These are phyloP conservation scores for Kodamaea alishanica DNA, from an alignment of 1,139 yeast species.

Conservation along the genomic window DNA sequence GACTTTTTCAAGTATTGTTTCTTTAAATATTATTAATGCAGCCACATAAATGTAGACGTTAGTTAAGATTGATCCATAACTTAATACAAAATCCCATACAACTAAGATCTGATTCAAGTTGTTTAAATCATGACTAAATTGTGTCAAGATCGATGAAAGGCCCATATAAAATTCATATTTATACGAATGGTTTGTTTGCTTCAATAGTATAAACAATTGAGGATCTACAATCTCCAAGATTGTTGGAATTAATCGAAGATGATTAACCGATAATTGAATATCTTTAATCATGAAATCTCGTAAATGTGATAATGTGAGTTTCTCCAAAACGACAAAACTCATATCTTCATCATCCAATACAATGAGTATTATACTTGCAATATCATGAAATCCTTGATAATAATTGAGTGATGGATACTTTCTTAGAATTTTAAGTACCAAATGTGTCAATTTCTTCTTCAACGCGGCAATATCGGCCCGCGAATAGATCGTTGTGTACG, in stretches of 20 bases:
- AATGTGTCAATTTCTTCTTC: constrained; percentile 39
- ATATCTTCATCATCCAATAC: constrained; percentile 41
- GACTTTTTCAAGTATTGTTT: constrained; percentile 32
- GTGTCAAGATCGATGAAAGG: constrained; percentile 70
- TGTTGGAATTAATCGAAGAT: constrained; percentile 62
- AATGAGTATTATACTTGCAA: constrained; percentile 65
- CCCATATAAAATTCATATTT: constrained; percentile 55
- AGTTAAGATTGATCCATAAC: constrained; percentile 42
- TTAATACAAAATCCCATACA: constrained; percentile 62
- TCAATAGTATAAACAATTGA: constrained; percentile 47
- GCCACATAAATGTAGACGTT: constrained; percentile 57
- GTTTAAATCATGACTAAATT: constrained; percentile 71
- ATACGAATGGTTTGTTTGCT: constrained; percentile 28
- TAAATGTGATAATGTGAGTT: constrained; percentile 57
- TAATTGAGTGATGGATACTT: constrained; percentile 62
- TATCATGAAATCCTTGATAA: constrained; percentile 92
- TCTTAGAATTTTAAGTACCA: constrained; percentile 57
- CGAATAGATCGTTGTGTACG: constrained; percentile 36
- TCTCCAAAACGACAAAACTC: constrained; percentile 51
- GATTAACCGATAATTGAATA: constrained; percentile 62
- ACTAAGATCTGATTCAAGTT: constrained; percentile 47
- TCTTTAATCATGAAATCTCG: constrained; percentile 84
- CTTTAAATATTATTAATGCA: constrained; percentile 41
- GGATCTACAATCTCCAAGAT: constrained; percentile 51
- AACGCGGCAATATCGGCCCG: constrained; percentile 29